Evolutionary conservation across 768 basidiomycete species (phyloP).

Genomic region (Leccinum variicolor): DNA sequence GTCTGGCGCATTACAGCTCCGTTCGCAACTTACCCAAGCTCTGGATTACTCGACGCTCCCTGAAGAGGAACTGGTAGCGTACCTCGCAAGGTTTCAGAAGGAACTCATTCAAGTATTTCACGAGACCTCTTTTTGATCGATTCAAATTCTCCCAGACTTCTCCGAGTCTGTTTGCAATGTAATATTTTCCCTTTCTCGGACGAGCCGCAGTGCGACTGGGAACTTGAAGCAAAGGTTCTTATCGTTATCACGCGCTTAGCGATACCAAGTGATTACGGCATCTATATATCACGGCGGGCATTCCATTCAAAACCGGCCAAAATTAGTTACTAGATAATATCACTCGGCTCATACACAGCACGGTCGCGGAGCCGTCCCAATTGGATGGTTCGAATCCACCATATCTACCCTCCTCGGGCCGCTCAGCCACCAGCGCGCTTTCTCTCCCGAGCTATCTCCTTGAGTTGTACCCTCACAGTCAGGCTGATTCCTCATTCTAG

Average conservation of each 20-base stretch:
- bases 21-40: conserved; percentile 72
- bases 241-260: conserved; percentile 14
- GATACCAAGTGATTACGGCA: conserved; percentile 9
- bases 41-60: conserved; percentile 71
- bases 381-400: conserved; percentile 6
- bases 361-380: conserved; percentile 2
- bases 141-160: neutral
- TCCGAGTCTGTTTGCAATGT: conserved; percentile 8
- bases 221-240: neutral
- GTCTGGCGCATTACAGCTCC: conserved; percentile 45
- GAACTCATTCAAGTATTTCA: conserved; percentile 56
- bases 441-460: neutral
- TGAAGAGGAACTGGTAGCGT: conserved; percentile 61
- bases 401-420: conserved; percentile 13
- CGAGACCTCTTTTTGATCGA: conserved; percentile 18
- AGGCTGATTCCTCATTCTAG: conserved; percentile 1
- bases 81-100: conserved; percentile 66
- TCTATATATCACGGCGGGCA: neutral
- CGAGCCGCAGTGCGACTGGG: neutral
- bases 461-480: neutral
- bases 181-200: neutral
- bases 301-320: neutral
- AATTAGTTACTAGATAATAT: neutral
- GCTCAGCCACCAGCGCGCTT: neutral
- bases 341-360: neutral